A percentile compares a stretch with the other conserved stretches of the same genome.
These are phyloP conservation scores for Fusarium avenaceum DNA, from an alignment of 2,329 filamentous ascomycete genomes.

Conservation along the genomic window DNA sequence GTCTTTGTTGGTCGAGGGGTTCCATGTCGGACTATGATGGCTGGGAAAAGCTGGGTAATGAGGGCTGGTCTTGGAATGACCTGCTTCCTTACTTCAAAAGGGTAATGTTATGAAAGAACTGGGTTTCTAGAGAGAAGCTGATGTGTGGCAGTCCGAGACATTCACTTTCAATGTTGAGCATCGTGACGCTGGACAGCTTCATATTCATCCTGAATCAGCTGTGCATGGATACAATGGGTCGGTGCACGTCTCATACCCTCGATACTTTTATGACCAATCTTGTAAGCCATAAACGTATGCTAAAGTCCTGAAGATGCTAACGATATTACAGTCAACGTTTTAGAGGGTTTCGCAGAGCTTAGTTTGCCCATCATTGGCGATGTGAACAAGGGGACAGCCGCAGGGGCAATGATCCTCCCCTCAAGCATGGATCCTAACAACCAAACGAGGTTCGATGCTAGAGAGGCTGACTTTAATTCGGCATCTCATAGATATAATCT, in stretches of 20 bases:
- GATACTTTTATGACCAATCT: constrained; percentile 25
- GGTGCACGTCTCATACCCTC: constrained; percentile 29
- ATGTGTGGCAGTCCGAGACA: constrained; percentile 15
- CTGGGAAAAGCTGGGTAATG: constrained; percentile 61
- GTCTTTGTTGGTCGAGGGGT: constrained; percentile 55
- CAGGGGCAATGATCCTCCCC: constrained; percentile 26
- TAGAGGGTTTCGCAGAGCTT: constrained; percentile 21
- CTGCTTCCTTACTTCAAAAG: constrained; percentile 62
- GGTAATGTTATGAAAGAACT: constrained; percentile 34
- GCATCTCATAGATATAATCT: constrained; percentile 6
- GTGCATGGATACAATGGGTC: constrained; percentile 20
- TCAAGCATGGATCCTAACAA: constrained; percentile 29
- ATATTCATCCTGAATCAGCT: constrained; percentile 10
- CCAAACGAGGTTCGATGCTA: constrained; percentile 25
- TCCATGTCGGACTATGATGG: constrained; percentile 57
- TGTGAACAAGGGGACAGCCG: constrained; percentile 24
- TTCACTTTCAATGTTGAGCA: constrained; percentile 20
- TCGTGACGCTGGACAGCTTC: constrained; percentile 4
- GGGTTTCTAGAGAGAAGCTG: background rate
- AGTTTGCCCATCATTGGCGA: constrained; percentile 28
- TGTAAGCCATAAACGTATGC: background rate
- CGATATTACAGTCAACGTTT: constrained; percentile 8
- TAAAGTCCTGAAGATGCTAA: background rate
- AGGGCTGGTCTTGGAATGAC: constrained; percentile 56
- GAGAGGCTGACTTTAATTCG: constrained; percentile 25